A percentile compares a stretch with the other conserved stretches of the same genome.
Conservation (phyloP, 345 rosid genomes). For the Arabis hirsuta region DNA sequence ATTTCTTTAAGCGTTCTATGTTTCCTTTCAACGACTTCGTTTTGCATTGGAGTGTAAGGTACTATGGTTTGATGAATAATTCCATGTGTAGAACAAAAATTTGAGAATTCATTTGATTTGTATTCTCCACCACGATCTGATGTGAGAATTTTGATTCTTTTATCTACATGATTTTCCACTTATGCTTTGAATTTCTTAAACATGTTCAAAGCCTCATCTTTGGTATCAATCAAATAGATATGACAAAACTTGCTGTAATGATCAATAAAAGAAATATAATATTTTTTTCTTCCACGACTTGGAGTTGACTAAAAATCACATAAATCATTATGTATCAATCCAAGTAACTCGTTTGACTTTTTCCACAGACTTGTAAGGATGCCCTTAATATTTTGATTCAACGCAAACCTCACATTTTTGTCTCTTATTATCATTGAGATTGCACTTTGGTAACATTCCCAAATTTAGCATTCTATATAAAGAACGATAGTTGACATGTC, state of each 20-base stretch:
- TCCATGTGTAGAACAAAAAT: neutral
- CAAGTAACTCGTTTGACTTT: neutral
- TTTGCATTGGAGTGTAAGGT: constrained; percentile 14
- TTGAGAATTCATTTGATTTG: neutral
- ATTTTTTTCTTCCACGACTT: neutral
- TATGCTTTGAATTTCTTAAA: neutral
- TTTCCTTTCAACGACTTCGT: neutral
- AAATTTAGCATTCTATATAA: neutral
- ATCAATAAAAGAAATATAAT: neutral
- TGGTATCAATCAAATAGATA: neutral
- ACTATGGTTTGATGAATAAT: neutral
- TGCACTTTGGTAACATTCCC: neutral
- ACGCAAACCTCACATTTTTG: neutral
- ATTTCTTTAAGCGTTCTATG: neutral
- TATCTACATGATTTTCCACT: neutral
- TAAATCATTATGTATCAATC: neutral
- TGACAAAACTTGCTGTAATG: neutral
- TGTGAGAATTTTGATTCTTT: neutral
- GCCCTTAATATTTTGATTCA: neutral
- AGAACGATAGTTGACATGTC: neutral
- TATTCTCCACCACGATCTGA: neutral
- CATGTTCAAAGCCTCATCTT: neutral
- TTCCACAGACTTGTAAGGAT: neutral
- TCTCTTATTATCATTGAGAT: neutral
- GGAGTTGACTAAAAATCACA: neutral